These are phyloP conservation scores for Penicillium sp. DNA, from an alignment of 2,329 filamentous ascomycete species.

Conservation along the genomic window DNA sequence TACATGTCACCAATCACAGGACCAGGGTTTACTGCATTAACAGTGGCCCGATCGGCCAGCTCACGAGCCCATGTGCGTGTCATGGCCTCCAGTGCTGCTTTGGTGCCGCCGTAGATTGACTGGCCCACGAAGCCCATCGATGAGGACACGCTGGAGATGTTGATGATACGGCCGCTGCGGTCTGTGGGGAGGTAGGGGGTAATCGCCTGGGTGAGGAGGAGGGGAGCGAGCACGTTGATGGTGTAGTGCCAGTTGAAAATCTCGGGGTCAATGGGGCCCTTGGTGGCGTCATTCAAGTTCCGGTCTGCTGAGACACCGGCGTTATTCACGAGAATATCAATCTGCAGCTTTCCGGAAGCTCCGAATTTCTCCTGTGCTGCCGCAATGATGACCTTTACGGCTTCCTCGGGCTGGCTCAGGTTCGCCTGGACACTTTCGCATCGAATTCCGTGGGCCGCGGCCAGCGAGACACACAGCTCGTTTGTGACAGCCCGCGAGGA, in stretches of 20 bases:
- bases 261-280: constrained; percentile 58
- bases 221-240: constrained; percentile 78
- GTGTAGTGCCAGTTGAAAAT: constrained; percentile 73
- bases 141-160: constrained; percentile 59
- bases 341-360: constrained; percentile 54
- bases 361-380: constrained; percentile 61
- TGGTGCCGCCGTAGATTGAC: constrained; percentile 64
- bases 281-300: constrained; percentile 62
- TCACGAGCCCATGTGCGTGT: constrained; percentile 68
- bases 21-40: constrained; percentile 66
- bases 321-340: constrained; percentile 88
- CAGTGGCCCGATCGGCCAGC: constrained; percentile 60
- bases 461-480: constrained; percentile 58
- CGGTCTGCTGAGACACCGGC: constrained; percentile 61
- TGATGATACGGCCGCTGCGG: constrained; percentile 65
- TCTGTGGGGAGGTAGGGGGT: constrained; percentile 68
- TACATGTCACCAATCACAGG: constrained; percentile 69
- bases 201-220: constrained; percentile 73
- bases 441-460: constrained; percentile 57
- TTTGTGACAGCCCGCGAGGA: constrained; percentile 55
- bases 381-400: constrained; percentile 56
- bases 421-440: constrained; percentile 69
- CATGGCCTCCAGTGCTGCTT: constrained; percentile 67
- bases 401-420: constrained; percentile 62
- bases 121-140: constrained; percentile 59